These are phyloP conservation scores for Baeospora myosura DNA, from an alignment of 1,284 basidiomycete genomes.

Conservation along the genomic window DNA sequence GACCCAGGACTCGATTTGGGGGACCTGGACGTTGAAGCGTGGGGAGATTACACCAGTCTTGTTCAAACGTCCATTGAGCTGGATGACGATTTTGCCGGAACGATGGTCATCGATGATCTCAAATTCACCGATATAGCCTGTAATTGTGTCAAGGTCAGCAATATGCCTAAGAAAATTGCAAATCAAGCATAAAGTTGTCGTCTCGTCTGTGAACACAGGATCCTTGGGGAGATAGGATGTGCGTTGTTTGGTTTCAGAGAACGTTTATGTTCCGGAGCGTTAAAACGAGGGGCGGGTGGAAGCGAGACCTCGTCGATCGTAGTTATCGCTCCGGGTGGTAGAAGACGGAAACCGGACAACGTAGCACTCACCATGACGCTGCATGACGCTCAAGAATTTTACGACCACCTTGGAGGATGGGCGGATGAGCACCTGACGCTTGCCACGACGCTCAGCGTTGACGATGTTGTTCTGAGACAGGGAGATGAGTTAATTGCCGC, in stretches of 20 bases:
- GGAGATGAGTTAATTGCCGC: conserved; percentile 1
- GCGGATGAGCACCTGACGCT: conserved; percentile 93
- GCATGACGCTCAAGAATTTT: conserved; percentile 95
- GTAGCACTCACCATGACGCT: conserved; percentile 80
- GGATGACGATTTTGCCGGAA: conserved; percentile 96
- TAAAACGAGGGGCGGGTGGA: conserved; percentile 65
- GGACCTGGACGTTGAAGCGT: conserved; percentile 93
- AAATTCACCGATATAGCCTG: conserved; percentile 99
- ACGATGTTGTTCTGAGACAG: conserved; percentile 83
- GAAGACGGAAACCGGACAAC: conserved; percentile 7
- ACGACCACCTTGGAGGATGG: conserved; percentile 95
- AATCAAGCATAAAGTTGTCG: conserved; percentile 30
- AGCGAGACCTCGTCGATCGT: conserved; percentile 50
- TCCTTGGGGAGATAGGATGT: conserved; percentile 28
- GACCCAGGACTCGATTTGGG: conserved; percentile 91
- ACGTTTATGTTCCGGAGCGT: conserved; percentile 56
- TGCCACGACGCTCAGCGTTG: conserved; percentile 97
- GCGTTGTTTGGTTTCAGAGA: conserved; percentile 47
- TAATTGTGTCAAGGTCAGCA: conserved; percentile 1
- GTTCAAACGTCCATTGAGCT: conserved; percentile 98
- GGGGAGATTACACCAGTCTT: conserved; percentile 99
- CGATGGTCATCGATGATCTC: conserved; percentile 99
- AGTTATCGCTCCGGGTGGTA: conserved; percentile 62
- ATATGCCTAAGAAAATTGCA: conserved; percentile 7
- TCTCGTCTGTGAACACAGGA: conserved; percentile 51